Evolutionary conservation across 371 early-diverging fungal species (phyloP).

Genomic region (Vittaforma corneae): DNA sequence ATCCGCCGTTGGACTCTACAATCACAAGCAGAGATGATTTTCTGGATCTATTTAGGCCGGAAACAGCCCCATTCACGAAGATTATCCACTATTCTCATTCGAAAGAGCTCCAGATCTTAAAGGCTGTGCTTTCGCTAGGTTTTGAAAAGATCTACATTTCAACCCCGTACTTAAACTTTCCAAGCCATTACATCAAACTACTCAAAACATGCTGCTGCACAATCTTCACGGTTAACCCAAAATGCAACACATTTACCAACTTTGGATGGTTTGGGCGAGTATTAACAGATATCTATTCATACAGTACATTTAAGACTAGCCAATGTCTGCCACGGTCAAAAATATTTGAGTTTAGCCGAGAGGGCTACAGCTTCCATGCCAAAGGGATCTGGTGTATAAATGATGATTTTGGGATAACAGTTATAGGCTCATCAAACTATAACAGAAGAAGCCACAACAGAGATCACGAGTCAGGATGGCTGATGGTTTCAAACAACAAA

Average conservation of each 20-base stretch:
- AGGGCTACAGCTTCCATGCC: constrained; percentile 32
- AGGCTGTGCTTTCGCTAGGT: background rate
- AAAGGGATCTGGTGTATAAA: constrained; percentile 52
- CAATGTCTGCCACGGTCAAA: background rate
- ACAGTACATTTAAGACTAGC: constrained; percentile 19
- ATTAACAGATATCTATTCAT: constrained; percentile 30
- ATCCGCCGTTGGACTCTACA: background rate
- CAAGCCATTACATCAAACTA: constrained; percentile 21
- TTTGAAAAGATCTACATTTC: constrained; percentile 33
- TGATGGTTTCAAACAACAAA: constrained; percentile 26
- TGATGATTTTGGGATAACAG: constrained; percentile 24
- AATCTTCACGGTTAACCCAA: constrained; percentile 17
- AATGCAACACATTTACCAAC: constrained; percentile 34
- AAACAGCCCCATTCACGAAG: background rate
- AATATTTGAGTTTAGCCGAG: constrained; percentile 18
- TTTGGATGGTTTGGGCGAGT: constrained; percentile 12
- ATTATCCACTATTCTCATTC: constrained; percentile 10
- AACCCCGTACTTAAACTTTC: constrained; percentile 47
- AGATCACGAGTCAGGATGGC: constrained; percentile 42
- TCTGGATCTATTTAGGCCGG: background rate
- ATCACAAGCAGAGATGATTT: background rate
- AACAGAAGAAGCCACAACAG: constrained; percentile 37
- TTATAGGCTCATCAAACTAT: constrained; percentile 49
- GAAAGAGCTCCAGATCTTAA: constrained; percentile 22
- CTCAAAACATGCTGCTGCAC: constrained; percentile 18